phyloP scores from a whole-genome alignment of 2,329 filamentous ascomycete genomes.

The Fusarium dimerum region DNA sequence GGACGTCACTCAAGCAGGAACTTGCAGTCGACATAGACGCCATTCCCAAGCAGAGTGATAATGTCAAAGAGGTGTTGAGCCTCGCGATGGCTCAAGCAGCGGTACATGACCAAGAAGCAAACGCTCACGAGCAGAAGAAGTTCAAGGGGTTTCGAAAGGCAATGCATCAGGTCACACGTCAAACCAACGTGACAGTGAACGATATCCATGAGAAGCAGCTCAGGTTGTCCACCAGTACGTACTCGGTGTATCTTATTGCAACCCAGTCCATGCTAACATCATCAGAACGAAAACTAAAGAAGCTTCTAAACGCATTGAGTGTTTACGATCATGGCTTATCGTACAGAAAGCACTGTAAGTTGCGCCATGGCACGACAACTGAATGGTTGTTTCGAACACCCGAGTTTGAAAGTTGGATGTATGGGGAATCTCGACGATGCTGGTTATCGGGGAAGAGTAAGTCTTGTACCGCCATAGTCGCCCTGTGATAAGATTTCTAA shows the following conservation, averaged over 20 bases:
- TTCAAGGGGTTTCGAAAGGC: not conserved
- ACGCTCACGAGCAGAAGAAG: constrained; percentile 17
- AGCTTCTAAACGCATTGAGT: constrained; percentile 31
- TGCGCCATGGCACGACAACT: constrained; percentile 28
- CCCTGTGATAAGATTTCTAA: accelerated
- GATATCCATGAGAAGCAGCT: not conserved
- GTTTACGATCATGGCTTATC: constrained; percentile 24
- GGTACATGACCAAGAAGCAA: constrained; percentile 22
- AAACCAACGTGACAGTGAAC: not conserved
- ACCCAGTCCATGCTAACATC: not conserved
- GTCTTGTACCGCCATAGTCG: not conserved
- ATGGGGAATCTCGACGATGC: constrained; percentile 11
- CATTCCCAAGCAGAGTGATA: constrained; percentile 17
- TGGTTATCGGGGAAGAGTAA: constrained; percentile 36
- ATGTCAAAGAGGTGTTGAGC: constrained; percentile 26
- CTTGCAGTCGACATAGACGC: constrained; percentile 27
- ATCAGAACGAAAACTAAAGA: constrained; percentile 15
- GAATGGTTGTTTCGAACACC: constrained; percentile 28
- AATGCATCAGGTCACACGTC: not conserved
- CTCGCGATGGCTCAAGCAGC: constrained; percentile 28
- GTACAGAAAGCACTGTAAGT: constrained; percentile 31
- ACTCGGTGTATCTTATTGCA: not conserved
- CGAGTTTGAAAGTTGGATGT: constrained; percentile 28
- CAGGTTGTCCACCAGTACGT: constrained; percentile 5
- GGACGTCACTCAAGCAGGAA: constrained; percentile 31